phyloP scores from a whole-genome alignment of 495 filamentous ascomycete genomes.

The Xylaria castorea region DNA sequence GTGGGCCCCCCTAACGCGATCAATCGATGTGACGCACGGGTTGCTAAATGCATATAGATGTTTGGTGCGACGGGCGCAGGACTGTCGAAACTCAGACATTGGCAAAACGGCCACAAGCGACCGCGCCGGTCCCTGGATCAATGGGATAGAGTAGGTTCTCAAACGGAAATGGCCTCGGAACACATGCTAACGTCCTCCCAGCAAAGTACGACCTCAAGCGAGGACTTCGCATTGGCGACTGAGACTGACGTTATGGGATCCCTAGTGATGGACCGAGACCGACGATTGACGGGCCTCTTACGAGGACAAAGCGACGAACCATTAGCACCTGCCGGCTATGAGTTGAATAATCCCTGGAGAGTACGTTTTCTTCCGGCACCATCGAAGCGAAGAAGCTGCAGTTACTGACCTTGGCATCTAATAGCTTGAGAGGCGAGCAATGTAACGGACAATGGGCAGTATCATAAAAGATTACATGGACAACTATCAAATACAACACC shows the following conservation, averaged over 20 bases:
- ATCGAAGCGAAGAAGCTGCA: neutral
- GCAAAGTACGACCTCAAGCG: conserved; percentile 70
- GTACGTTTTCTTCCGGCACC: conserved; percentile 37
- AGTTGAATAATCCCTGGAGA: conserved; percentile 95
- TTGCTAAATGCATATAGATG: conserved; percentile 66
- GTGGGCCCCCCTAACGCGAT: conserved; percentile 61
- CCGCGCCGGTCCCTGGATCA: conserved; percentile 81
- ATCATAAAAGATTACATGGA: conserved; percentile 27
- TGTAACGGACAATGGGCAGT: neutral
- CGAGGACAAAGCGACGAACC: conserved; percentile 86
- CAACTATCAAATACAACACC: conserved; percentile 33
- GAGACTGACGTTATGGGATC: conserved; percentile 42
- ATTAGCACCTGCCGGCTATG: conserved; percentile 84
- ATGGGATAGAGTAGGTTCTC: conserved; percentile 85
- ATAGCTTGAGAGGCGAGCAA: conserved; percentile 56
- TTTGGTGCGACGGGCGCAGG: conserved; percentile 83
- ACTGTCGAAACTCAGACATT: conserved; percentile 73
- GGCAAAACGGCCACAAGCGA: conserved; percentile 88
- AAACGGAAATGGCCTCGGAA: neutral
- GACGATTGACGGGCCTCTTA: conserved; percentile 81
- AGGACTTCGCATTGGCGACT: neutral
- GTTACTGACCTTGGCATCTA: conserved; percentile 16
- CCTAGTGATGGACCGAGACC: conserved; percentile 96
- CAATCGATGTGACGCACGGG: conserved; percentile 13
- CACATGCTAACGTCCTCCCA: conserved; percentile 51